Percentiles rank a stretch among this genome's conserved stretches.
These are phyloP conservation scores for Colletotrichum lindemuthianum DNA, from an alignment of 2,329 filamentous ascomycete species.

Conservation along the genomic window DNA sequence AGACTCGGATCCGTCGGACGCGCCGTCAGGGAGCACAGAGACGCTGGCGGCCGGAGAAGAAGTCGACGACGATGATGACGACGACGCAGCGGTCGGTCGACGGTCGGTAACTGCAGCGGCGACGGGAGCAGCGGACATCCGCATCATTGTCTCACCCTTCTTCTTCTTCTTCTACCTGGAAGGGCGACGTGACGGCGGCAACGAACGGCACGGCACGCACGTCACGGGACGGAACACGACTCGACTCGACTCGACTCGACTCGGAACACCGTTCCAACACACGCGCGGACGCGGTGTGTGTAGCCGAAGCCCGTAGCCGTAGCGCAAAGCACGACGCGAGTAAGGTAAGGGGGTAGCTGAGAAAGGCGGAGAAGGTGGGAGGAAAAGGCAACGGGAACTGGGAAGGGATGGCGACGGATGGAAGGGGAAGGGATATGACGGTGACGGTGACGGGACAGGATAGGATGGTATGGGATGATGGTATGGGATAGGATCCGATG, in stretches of 20 bases:
- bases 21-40: constrained; percentile 7
- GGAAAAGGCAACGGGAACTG: background rate
- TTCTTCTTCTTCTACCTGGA: background rate
- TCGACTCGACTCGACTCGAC: background rate
- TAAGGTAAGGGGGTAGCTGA: constrained; percentile 12
- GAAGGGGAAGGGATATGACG: constrained; percentile 9
- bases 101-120: constrained; percentile 20
- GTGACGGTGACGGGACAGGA: background rate
- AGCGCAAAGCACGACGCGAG: constrained; percentile 1
- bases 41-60: background rate
- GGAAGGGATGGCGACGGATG: constrained; percentile 1
- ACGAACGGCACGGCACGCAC: background rate
- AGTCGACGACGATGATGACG: background rate
- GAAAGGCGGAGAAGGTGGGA: constrained; percentile 10
- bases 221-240: background rate
- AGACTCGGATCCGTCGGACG: constrained; percentile 21
- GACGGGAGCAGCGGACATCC: constrained; percentile 27
- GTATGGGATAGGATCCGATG: constrained; percentile 14
- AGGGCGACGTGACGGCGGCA: constrained; percentile 1
- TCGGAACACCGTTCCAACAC: background rate
- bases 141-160: constrained; percentile 33
- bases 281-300: background rate
- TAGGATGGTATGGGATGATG: constrained; percentile 11
- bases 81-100: constrained; percentile 5
- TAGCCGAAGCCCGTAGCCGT: background rate